Evolutionary conservation across 305 asterid species (phyloP).

Genomic region (Andrographis paniculata): DNA sequence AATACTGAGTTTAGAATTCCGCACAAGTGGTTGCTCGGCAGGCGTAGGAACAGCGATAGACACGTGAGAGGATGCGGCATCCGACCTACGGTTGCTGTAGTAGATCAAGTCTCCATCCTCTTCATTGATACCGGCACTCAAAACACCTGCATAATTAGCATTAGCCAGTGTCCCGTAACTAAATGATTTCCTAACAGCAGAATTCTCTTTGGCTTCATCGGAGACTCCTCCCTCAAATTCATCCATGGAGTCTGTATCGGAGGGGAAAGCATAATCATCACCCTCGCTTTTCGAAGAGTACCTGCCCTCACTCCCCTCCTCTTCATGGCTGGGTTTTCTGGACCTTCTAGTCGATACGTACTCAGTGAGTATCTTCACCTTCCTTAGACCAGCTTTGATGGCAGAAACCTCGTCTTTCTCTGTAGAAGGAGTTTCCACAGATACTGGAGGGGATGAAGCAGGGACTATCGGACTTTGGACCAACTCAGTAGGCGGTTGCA

Average conservation of each 20-base stretch:
- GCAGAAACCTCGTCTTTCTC: conserved; percentile 96
- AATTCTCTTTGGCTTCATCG: conserved; percentile 27
- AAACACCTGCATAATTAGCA: conserved; percentile 54
- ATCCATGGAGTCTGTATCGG: conserved; percentile 37
- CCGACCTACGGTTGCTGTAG: conserved; percentile 30
- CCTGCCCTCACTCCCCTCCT: conserved; percentile 50
- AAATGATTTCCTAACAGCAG: conserved; percentile 32
- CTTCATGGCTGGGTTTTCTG: conserved; percentile 22
- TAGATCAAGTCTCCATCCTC: conserved; percentile 66
- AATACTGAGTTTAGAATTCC: conserved; percentile 36
- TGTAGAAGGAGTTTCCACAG: conserved; percentile 40
- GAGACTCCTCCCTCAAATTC: conserved; percentile 11
- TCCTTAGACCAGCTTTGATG: conserved; percentile 82
- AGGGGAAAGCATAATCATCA: conserved; percentile 25
- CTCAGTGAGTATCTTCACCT: conserved; percentile 73
- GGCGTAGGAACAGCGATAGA: neutral
- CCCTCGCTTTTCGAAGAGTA: conserved; percentile 44
- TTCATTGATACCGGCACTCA: conserved; percentile 29
- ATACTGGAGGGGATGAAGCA: conserved; percentile 36
- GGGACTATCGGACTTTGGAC: conserved; percentile 43
- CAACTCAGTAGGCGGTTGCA: conserved; percentile 49
- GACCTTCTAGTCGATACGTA: conserved; percentile 62
- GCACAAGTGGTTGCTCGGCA: conserved; percentile 22
- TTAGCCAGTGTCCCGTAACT: conserved; percentile 53
- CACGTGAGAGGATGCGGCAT: conserved; percentile 12